Percentiles rank a stretch among this genome's conserved stretches.
Conservation (phyloP, 352 stramenopile species). For the Phytophthora palmivora region DNA sequence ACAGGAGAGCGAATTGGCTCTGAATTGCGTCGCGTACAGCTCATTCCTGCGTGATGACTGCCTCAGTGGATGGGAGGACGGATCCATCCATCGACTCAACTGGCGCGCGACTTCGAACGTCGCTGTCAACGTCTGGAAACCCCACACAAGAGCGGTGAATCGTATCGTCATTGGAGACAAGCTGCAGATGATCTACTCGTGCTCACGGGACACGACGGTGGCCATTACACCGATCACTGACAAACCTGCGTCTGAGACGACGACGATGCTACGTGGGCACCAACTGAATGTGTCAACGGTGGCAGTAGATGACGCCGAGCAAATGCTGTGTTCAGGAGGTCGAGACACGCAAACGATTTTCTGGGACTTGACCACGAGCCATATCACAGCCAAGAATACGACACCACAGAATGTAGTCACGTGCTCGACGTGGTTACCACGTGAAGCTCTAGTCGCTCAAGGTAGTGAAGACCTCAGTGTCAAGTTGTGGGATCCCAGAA, state of each 20-base stretch:
- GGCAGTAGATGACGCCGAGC: constrained; percentile 57
- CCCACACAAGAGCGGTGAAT: constrained; percentile 71
- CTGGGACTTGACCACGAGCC: constrained; percentile 70
- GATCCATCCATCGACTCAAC: constrained; percentile 52
- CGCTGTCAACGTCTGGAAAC: constrained; percentile 49
- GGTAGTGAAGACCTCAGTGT: constrained; percentile 85
- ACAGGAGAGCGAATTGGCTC: constrained; percentile 39
- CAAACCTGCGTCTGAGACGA: constrained; percentile 30
- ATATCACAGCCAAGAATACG: constrained; percentile 64
- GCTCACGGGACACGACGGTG: constrained; percentile 79
- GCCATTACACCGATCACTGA: constrained; percentile 45
- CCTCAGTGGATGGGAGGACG: constrained; percentile 79
- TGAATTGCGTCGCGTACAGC: constrained; percentile 63
- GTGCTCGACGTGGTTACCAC: constrained; percentile 82
- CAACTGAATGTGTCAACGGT: constrained; percentile 79
- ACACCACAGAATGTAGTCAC: constrained; percentile 88
- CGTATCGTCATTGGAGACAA: constrained; percentile 52
- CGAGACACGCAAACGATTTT: constrained; percentile 85
- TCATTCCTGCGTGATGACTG: constrained; percentile 38
- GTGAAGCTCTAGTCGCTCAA: constrained; percentile 67
- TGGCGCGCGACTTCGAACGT: constrained; percentile 32
- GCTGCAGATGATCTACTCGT: constrained; percentile 69
- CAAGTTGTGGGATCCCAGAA: constrained; percentile 81
- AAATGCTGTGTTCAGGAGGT: constrained; percentile 74
- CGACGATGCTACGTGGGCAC: constrained; percentile 51